Percentiles rank a stretch among this genome's conserved stretches.
Conservation (phyloP, 1,284 basidiomycete species). For the Xerocomus nothofagi region DNA sequence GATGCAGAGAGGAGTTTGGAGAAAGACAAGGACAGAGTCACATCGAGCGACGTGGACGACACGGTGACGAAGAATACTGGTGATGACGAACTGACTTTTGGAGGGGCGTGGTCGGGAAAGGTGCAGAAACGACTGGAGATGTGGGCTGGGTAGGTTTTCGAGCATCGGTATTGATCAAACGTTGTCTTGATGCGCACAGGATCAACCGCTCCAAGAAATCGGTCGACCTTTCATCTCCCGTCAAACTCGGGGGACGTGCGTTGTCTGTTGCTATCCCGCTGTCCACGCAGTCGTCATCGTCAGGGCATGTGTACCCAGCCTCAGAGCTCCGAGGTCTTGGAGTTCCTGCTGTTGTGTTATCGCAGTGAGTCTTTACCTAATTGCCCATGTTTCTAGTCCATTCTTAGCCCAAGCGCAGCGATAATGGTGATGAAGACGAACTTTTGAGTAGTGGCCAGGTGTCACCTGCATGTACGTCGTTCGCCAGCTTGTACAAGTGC, state of each 20-base stretch:
- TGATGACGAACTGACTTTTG: constrained; percentile 38
- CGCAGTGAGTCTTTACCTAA: constrained; percentile 23
- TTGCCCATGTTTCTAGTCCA: background rate
- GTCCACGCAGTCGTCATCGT: constrained; percentile 36
- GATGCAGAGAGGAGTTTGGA: constrained; percentile 20
- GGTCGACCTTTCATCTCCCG: constrained; percentile 30
- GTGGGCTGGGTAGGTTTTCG: constrained; percentile 62
- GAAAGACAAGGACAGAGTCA: constrained; percentile 22
- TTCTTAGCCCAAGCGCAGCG: constrained; percentile 22
- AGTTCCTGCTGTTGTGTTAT: constrained; percentile 30
- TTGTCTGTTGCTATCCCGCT: constrained; percentile 34
- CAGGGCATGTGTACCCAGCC: constrained; percentile 32
- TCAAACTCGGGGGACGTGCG: constrained; percentile 21
- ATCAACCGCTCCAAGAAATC: constrained; percentile 37
- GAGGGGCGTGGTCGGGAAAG: constrained; percentile 55
- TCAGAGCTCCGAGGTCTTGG: constrained; percentile 30
- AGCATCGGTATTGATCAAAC: background rate
- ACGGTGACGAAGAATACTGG: constrained; percentile 23
- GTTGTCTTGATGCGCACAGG: constrained; percentile 18
- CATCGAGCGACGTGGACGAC: constrained; percentile 38
- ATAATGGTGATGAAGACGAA: constrained; percentile 57
- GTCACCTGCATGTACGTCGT: constrained; percentile 60
- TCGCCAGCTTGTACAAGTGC: constrained; percentile 5
- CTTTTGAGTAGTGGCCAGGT: constrained; percentile 70
- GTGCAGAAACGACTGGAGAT: constrained; percentile 69